These are phyloP conservation scores for Musa beccarii DNA, from an alignment of 176 grass and related monocot species.

Conservation along the genomic window DNA sequence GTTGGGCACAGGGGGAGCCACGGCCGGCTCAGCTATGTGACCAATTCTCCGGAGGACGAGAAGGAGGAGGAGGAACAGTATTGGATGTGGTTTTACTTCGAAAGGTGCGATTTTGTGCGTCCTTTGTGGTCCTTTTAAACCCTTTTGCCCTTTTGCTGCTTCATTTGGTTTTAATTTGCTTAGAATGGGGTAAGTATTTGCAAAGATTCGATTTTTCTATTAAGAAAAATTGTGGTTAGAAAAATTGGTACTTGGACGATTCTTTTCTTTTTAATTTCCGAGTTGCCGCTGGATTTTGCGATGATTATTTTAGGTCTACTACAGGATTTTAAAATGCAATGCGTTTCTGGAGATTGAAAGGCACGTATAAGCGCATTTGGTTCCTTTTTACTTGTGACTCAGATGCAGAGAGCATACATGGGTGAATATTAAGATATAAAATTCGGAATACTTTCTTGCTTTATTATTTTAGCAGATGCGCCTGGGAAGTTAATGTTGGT, in stretches of 20 bases:
- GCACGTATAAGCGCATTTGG: neutral
- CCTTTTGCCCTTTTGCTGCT: neutral
- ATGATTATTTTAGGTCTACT: neutral
- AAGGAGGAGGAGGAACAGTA: slow-evolving; percentile 7
- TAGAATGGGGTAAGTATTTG: neutral
- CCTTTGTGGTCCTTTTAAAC: neutral
- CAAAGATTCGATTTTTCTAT: neutral
- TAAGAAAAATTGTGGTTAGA: neutral
- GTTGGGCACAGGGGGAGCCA: neutral
- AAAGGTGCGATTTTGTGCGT: slow-evolving; percentile 27
- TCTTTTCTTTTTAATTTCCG: neutral
- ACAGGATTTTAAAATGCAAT: neutral
- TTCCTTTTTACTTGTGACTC: neutral
- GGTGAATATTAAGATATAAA: neutral
- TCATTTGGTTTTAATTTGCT: neutral
- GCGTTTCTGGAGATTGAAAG: neutral
- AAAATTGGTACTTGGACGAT: no score
- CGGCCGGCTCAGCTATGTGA: neutral
- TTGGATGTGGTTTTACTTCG: slow-evolving; percentile 2
- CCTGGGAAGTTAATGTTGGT: neutral
- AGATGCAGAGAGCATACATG: neutral
- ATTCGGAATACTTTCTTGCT: neutral
- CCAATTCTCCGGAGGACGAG: neutral
- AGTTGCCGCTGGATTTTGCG: no score
- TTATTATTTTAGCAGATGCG: neutral